Base-by-base conservation (phyloP, 2,329 filamentous ascomycete genomes). In the Fusarium virguliforme region DNA sequence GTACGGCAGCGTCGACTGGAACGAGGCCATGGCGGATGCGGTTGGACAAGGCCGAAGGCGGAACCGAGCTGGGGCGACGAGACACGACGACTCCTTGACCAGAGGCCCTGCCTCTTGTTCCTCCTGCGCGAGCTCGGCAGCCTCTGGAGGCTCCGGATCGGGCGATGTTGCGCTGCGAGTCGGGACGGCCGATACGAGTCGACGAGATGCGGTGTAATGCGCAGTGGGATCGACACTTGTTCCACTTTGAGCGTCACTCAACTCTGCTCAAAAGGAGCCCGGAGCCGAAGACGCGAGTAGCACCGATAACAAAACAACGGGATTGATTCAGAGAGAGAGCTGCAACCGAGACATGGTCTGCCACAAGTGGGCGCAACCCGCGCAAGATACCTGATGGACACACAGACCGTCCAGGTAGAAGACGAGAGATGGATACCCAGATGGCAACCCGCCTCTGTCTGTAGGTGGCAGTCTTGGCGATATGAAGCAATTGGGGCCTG, bases 321-420 rank as follows among this genome's bases (percentile, higher is more conserved):
- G 50, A 60, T 60, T 68, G 65, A 57, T 76, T 76, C 63, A 74
- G 51, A 75, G 43, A 62, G 22, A 55, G 43, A 62, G 60, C 64
- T 69, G 71, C 60, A 73, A 75, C 76, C 75, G 78, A 83, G 81
- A 83, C 82, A 83, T 82, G 79, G 79, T 79, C 78, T 79, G 76
- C 77, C 78, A 67, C 56, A 51, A 48, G 65, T 68, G 62, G 60
- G 55, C 55, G 62, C 57, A 62, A 71, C 56, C 55, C 40, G 57
- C 53, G 35, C 46, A 55, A 43, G 64, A 65, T 60, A 34, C 46
- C 57, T 68, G 55, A 64, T 18, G 12, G 48, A 22, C 10, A 40
- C 15, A 26, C 9, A 26, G 18, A 28, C 30, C 9, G 32, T 38
- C 51, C 18, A 4, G 38, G 53, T 24, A 26, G 55, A 41, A 43